Conservation (phyloP, 257 asterid species). For the Oldenlandia corymbosa region DNA sequence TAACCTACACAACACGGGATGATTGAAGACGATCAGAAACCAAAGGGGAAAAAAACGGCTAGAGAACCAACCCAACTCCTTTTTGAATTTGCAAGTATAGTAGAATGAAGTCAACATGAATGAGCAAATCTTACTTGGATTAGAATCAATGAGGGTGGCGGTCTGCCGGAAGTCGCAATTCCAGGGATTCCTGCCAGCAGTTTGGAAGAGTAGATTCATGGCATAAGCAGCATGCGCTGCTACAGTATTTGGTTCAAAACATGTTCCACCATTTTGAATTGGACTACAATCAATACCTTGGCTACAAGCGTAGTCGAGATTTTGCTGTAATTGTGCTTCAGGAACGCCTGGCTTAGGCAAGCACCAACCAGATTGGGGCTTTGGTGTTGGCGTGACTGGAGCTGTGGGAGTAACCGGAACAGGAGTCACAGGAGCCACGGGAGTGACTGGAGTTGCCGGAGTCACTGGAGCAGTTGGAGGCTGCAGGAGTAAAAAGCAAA, state of each 20-base stretch:
- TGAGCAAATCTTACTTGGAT: slow-evolving; percentile 55
- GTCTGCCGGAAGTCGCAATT: slow-evolving; percentile 70
- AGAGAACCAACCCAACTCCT: not conserved
- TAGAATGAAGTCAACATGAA: not conserved
- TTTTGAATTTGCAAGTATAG: not conserved
- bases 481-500: slow-evolving; percentile 29
- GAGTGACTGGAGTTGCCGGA: slow-evolving; percentile 22
- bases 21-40: not conserved
- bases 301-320: slow-evolving; percentile 69
- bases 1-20: slow-evolving; percentile 47
- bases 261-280: slow-evolving; percentile 67
- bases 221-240: slow-evolving; percentile 74
- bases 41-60: not conserved
- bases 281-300: slow-evolving; percentile 68
- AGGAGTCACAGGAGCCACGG: slow-evolving; percentile 25
- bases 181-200: slow-evolving; percentile 74
- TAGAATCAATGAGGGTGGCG: slow-evolving; percentile 42
- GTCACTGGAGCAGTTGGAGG: slow-evolving; percentile 35
- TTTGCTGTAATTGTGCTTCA: slow-evolving; percentile 52
- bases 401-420: slow-evolving; percentile 28
- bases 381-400: slow-evolving; percentile 31
- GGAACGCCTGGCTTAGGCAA: slow-evolving; percentile 49
- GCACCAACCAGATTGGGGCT: slow-evolving; percentile 58
- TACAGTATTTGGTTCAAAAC: slow-evolving; percentile 62
- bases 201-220: slow-evolving; percentile 74